Percentiles rank a stretch among this genome's conserved stretches.
Evolutionary conservation across 2,329 filamentous ascomycete genomes (phyloP).

Genomic region (Pseudogymnoascus sp.): DNA sequence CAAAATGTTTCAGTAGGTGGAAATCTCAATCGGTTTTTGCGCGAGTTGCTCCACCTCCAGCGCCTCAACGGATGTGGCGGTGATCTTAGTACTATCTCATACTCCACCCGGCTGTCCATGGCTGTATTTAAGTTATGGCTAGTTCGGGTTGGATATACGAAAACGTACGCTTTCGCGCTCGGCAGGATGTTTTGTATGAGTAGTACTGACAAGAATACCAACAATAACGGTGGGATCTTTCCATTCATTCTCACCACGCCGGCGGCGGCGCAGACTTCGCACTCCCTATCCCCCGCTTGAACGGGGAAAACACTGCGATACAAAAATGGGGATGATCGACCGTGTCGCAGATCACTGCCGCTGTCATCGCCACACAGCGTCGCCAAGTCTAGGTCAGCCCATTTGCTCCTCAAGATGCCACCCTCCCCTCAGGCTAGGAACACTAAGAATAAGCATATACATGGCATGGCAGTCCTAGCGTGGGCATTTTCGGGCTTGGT

Average conservation of each 20-base stretch:
- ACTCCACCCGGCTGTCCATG: neutral
- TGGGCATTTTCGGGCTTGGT: neutral
- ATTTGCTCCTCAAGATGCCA: neutral
- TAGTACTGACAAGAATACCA: neutral
- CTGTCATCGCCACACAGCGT: neutral
- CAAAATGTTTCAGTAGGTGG: neutral
- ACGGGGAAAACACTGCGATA: neutral
- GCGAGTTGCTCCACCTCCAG: neutral
- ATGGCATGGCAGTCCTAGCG: neutral
- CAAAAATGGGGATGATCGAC: neutral
- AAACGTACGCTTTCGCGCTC: neutral
- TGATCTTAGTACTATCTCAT: neutral
- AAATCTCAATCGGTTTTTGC: neutral
- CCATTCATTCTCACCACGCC: neutral
- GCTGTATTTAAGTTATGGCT: neutral
- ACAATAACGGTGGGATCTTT: neutral
- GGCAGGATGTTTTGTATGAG: neutral
- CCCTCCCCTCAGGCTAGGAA: neutral
- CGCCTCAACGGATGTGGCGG: neutral
- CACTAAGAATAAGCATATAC: constrained; percentile 2
- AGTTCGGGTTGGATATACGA: neutral
- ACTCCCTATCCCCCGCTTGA: neutral
- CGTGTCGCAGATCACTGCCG: neutral
- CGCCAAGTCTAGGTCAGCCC: neutral
- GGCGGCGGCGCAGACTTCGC: neutral